A percentile compares a stretch with the other conserved stretches of the same genome.
phyloP scores from a whole-genome alignment of 2,329 filamentous ascomycete genomes.

The Cercospora sp. region DNA sequence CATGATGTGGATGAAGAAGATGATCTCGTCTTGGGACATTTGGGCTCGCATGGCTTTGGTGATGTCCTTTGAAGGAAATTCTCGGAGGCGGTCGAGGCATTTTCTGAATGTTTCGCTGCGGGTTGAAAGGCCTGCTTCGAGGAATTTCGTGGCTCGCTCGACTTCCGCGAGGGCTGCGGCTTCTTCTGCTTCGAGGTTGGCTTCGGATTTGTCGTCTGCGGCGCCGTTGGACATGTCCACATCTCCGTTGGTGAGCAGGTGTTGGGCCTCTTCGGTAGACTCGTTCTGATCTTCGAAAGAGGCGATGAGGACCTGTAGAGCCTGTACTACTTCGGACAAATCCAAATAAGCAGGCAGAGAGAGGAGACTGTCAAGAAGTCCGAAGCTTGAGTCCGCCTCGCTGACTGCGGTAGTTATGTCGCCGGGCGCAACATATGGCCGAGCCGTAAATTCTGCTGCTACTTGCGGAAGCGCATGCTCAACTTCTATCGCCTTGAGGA shows the following conservation, averaged over 20 bases:
- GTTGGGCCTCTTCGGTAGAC: slow-evolving; percentile 17
- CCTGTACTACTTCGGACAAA: slow-evolving; percentile 64
- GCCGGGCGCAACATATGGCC: slow-evolving; percentile 48
- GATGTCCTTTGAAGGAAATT: slow-evolving; percentile 61
- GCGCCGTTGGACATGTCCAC: slow-evolving; percentile 37
- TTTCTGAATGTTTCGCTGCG: slow-evolving; percentile 65
- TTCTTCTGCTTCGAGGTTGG: slow-evolving; percentile 41
- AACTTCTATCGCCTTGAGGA: slow-evolving; percentile 47
- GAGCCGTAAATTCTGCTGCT: slow-evolving; percentile 32
- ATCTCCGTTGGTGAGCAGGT: slow-evolving; percentile 47
- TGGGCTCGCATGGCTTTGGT: slow-evolving; percentile 59
- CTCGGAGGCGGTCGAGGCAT: slow-evolving; percentile 68
- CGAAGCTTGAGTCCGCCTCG: slow-evolving; percentile 67
- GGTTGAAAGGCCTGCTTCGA: slow-evolving; percentile 63
- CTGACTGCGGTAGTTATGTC: slow-evolving; percentile 64
- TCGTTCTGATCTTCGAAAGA: slow-evolving; percentile 58
- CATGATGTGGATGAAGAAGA: slow-evolving; percentile 70
- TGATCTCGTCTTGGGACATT: slow-evolving; percentile 65
- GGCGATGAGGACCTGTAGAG: slow-evolving; percentile 66
- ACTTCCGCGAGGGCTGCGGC: slow-evolving; percentile 56
- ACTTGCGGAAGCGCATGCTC: slow-evolving; percentile 41
- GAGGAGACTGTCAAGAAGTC: slow-evolving; percentile 65
- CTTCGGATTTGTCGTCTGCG: slow-evolving; percentile 22
- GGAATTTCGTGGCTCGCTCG: slow-evolving; percentile 65
- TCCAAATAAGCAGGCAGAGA: slow-evolving; percentile 63